Percentiles rank a stretch among this genome's conserved stretches.
Evolutionary conservation across 495 filamentous ascomycete genomes (phyloP).

Genomic region (Pyrenula aspistea): DNA sequence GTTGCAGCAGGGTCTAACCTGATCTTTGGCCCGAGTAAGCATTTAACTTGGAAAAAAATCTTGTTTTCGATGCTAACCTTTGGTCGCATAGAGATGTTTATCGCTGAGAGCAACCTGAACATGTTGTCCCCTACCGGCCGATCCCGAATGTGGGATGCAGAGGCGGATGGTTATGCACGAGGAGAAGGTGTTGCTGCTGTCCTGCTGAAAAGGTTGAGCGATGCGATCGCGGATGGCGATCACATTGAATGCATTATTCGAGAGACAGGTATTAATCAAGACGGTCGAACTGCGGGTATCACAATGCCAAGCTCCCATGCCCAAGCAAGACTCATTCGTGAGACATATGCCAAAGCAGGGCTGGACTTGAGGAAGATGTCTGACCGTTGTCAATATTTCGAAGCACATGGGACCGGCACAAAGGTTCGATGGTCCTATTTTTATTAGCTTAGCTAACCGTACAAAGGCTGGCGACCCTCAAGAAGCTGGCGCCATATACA

Average conservation of each 20-base stretch:
- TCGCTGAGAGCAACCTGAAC: slow-evolving; percentile 11
- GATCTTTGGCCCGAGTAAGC: slow-evolving; percentile 26
- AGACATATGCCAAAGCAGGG: slow-evolving; percentile 21
- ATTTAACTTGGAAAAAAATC: neutral
- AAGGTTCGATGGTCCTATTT: neutral
- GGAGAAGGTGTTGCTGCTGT: slow-evolving; percentile 37
- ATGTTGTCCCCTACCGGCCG: slow-evolving; percentile 14
- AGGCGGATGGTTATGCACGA: slow-evolving; percentile 40
- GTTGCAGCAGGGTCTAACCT: slow-evolving; percentile 35
- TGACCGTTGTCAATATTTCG: slow-evolving; percentile 10
- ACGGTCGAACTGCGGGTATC: slow-evolving; percentile 10
- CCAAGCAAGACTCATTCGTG: slow-evolving; percentile 21
- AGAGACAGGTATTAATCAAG: slow-evolving; percentile 16
- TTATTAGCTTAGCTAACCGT: neutral
- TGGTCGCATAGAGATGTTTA: neutral
- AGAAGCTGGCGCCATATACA: slow-evolving; percentile 41
- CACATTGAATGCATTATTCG: slow-evolving; percentile 29
- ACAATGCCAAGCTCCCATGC: slow-evolving; percentile 12
- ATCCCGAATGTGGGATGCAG: slow-evolving; percentile 3
- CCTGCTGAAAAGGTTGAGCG: slow-evolving; percentile 18
- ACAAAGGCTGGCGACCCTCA: slow-evolving; percentile 42
- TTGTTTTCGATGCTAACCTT: neutral
- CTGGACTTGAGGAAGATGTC: slow-evolving; percentile 15
- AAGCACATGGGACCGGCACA: slow-evolving; percentile 42
- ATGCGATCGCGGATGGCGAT: slow-evolving; percentile 20